phyloP scores from a whole-genome alignment of 164 flowering plant species.

The Platanus orientalis region DNA sequence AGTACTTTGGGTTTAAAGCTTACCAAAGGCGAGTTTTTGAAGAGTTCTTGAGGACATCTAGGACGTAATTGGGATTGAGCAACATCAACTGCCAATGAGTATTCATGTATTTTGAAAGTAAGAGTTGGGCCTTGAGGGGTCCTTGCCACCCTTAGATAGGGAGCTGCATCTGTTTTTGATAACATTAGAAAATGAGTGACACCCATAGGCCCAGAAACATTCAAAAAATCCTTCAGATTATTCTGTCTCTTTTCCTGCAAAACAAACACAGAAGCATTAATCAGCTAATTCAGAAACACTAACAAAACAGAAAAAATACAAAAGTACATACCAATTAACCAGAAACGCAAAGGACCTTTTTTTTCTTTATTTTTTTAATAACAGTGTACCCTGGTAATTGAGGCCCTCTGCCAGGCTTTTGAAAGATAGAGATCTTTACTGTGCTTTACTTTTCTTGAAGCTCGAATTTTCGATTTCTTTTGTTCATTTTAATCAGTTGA shows the following conservation, averaged over 20 bases:
- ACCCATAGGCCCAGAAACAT: conserved; percentile 97
- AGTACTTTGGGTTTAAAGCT: neutral
- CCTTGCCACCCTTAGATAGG: conserved; percentile 80
- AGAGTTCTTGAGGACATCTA: conserved; percentile 82
- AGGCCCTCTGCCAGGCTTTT: neutral
- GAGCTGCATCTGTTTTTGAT: conserved; percentile 68
- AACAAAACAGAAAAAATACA: too few species aligned
- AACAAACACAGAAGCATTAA: conserved; percentile 1
- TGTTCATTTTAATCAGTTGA: too few species aligned
- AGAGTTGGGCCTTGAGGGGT: conserved; percentile 97
- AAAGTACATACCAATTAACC: too few species aligned
- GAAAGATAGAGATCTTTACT: too few species aligned
- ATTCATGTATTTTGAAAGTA: conserved; percentile 77
- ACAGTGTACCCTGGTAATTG: too few species aligned
- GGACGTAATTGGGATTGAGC: conserved; percentile 84
- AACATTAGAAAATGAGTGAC: conserved; percentile 90
- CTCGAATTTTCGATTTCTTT: too few species aligned
- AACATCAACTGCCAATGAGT: conserved; percentile 76
- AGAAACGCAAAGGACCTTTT: too few species aligned
- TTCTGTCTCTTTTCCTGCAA: conserved; percentile 89
- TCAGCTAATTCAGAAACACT: neutral
- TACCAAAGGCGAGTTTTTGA: conserved; percentile 85
- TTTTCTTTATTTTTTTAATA: too few species aligned
- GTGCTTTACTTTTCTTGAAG: too few species aligned
- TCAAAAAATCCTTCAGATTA: conserved; percentile 78